Evolutionary conservation across 2,329 filamentous ascomycete genomes (phyloP).

Genomic region (Fusarium tanahbumbuense): DNA sequence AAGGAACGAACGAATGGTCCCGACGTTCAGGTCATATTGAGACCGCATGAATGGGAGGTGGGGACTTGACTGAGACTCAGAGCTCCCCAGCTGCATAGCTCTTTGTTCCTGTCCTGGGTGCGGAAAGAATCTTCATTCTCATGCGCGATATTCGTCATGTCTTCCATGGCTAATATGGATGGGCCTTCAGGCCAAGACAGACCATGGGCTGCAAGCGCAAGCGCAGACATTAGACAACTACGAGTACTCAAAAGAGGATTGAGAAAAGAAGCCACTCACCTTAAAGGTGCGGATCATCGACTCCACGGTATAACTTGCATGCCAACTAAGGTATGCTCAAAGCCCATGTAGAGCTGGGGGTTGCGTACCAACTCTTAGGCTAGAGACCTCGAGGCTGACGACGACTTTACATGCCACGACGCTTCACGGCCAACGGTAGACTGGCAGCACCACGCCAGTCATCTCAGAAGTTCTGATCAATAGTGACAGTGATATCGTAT

Average conservation of each 20-base stretch:
- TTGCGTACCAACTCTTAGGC: not conserved
- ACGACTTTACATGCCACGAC: conserved; percentile 6
- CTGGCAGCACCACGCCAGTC: not conserved
- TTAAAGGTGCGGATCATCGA: conserved; percentile 4
- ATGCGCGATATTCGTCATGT: conserved; percentile 1
- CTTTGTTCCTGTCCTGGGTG: not conserved
- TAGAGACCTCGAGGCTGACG: conserved; percentile 16
- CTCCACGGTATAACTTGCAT: not conserved
- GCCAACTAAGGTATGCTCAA: conserved; percentile 12
- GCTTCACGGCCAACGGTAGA: not conserved
- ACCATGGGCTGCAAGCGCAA: not conserved
- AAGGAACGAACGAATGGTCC: conserved; percentile 14
- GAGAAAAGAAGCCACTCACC: conserved; percentile 24
- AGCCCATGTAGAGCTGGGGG: conserved; percentile 27
- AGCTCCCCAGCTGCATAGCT: conserved; percentile 30
- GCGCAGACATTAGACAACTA: not conserved
- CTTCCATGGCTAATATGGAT: not conserved
- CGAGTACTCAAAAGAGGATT: conserved; percentile 4
- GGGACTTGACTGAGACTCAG: not conserved
- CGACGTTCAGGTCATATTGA: conserved; percentile 38
- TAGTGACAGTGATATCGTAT: not conserved
- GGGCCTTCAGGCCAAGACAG: conserved; percentile 17
- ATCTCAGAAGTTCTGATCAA: conserved; percentile 3
- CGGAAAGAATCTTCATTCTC: not conserved
- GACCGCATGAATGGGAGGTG: conserved; percentile 21